Evolutionary conservation across 371 early-diverging fungal genomes (phyloP).

Genomic region (Mortierella sp.): DNA sequence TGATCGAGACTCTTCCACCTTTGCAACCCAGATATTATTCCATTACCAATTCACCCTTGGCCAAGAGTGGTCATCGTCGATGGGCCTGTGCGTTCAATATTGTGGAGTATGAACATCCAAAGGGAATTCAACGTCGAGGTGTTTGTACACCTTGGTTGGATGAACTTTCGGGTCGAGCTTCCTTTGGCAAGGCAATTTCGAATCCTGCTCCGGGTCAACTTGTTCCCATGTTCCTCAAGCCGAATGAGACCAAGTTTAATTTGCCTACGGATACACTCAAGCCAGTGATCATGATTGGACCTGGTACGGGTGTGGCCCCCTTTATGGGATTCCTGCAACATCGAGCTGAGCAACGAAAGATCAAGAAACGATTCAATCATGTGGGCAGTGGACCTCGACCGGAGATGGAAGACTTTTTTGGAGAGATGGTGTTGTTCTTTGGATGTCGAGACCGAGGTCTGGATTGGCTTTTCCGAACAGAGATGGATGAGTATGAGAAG

Average conservation of each 20-base stretch:
- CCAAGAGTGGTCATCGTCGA: slow-evolving; percentile 53
- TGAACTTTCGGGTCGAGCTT: slow-evolving; percentile 56
- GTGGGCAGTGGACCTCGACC: slow-evolving; percentile 35
- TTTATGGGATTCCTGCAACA: slow-evolving; percentile 96
- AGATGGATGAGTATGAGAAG: slow-evolving; percentile 68
- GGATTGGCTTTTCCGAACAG: slow-evolving; percentile 91
- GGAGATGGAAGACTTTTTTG: slow-evolving; percentile 57
- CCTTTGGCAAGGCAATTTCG: slow-evolving; percentile 32
- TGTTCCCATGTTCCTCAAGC: slow-evolving; percentile 30
- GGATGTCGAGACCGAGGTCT: slow-evolving; percentile 86
- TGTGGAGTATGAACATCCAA: slow-evolving; percentile 71
- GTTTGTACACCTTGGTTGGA: slow-evolving; percentile 89
- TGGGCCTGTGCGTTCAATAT: slow-evolving; percentile 88
- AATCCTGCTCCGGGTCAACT: slow-evolving; percentile 14
- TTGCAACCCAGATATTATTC: slow-evolving; percentile 92
- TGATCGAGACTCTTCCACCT: slow-evolving; percentile 82
- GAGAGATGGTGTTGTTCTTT: slow-evolving; percentile 90
- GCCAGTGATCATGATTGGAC: slow-evolving; percentile 97
- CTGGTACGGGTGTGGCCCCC: slow-evolving; percentile 98
- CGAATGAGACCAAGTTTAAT: slow-evolving; percentile 71
- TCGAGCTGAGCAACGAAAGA: slow-evolving; percentile 69
- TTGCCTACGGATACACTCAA: slow-evolving; percentile 79
- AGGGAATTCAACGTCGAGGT: slow-evolving; percentile 68
- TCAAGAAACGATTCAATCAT: slow-evolving; percentile 50
- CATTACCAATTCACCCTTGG: slow-evolving; percentile 74